Conservation (phyloP, 129 eudicot genomes). For the Silybum marianum region DNA sequence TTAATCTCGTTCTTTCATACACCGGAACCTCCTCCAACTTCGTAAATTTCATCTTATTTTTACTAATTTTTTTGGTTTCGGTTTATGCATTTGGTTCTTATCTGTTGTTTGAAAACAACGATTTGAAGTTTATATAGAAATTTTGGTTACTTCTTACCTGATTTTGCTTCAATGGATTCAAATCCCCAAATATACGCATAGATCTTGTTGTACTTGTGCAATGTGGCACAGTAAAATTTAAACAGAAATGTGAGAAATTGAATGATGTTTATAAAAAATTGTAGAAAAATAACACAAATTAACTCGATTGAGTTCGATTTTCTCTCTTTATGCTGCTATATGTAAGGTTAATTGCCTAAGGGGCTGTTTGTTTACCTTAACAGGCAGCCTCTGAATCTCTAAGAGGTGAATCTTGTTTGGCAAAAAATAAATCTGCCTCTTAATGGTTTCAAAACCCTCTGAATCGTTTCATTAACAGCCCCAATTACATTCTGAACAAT, state of each 20-base stretch:
- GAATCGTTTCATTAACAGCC: too few species aligned
- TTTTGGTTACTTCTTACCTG: background rate
- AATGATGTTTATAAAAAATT: background rate
- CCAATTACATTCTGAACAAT: too few species aligned
- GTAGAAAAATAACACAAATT: background rate
- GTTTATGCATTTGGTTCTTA: background rate
- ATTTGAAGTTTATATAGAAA: background rate
- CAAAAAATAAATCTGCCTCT: too few species aligned
- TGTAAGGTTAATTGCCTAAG: background rate
- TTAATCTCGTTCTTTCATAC: slow-evolving; percentile 75
- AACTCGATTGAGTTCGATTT: background rate
- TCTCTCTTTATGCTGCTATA: background rate
- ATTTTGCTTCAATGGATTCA: background rate
- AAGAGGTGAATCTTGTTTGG: too few species aligned
- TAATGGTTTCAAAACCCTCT: too few species aligned
- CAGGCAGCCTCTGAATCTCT: too few species aligned
- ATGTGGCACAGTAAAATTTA: background rate
- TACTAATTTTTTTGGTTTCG: too few species aligned
- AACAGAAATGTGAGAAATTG: background rate
- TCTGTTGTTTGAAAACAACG: background rate
- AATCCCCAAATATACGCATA: background rate
- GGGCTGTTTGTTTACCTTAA: too few species aligned
- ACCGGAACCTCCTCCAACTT: slow-evolving; percentile 56
- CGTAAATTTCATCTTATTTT: slow-evolving; percentile 23
- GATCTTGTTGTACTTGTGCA: background rate